phyloP scores from a whole-genome alignment of 2,329 filamentous ascomycete species.

The Trichophyton mentagrophytes region DNA sequence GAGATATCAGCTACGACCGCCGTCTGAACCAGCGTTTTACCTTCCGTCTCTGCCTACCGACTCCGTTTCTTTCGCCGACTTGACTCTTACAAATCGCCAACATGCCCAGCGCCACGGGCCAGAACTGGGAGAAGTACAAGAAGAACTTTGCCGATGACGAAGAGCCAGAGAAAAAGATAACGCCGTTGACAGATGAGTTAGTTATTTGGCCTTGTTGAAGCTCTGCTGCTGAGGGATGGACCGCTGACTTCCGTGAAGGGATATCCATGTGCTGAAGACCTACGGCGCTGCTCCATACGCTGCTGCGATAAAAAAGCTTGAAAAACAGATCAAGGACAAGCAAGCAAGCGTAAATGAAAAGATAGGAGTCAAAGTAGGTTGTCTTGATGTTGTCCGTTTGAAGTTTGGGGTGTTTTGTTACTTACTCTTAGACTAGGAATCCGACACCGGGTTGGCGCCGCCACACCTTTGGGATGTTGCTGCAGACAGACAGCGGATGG shows the following conservation, averaged over 20 bases:
- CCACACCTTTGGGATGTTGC: constrained; percentile 98
- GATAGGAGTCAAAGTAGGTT: constrained; percentile 51
- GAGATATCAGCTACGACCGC: background rate
- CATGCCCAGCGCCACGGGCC: constrained; percentile 88
- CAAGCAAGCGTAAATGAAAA: constrained; percentile 98
- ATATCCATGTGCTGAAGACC: constrained; percentile 98
- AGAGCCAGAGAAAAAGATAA: constrained; percentile 98
- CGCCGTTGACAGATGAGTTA: constrained; percentile 89
- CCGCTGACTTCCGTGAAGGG: constrained; percentile 45
- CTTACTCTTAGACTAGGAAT: constrained; percentile 52
- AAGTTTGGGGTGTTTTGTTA: constrained; percentile 2
- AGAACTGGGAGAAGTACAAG: constrained; percentile 97
- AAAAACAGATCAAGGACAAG: constrained; percentile 99
- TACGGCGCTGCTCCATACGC: constrained; percentile 96
- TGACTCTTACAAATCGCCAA: constrained; percentile 23
- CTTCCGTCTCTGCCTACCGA: background rate
- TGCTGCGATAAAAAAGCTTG: constrained; percentile 85
- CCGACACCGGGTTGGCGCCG: constrained; percentile 92
- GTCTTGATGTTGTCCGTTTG: background rate
- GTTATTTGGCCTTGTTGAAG: constrained; percentile 23
- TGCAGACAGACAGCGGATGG: constrained; percentile 95
- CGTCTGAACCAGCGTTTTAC: background rate
- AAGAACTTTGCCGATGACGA: constrained; percentile 97
- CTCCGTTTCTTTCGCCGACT: background rate
- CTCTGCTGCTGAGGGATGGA: background rate